Percentiles rank a stretch among this genome's conserved stretches.
Conservation (phyloP, 2,329 filamentous ascomycete genomes). For the Mariannaea elegans region DNA sequence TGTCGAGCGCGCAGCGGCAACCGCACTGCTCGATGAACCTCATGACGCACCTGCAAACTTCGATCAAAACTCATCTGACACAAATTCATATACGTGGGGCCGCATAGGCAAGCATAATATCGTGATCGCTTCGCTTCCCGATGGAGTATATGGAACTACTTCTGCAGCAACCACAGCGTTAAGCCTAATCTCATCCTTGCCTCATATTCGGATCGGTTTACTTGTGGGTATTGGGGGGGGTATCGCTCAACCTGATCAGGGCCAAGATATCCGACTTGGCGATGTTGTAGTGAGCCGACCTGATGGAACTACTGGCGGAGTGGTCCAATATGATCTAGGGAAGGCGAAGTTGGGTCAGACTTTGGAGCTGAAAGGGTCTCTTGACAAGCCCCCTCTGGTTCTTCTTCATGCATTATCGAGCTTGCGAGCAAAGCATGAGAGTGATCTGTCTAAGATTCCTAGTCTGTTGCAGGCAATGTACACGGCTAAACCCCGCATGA, state of each 20-base stretch:
- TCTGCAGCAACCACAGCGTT: slow-evolving; percentile 27
- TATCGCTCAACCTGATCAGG: background rate
- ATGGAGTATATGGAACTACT: slow-evolving; percentile 25
- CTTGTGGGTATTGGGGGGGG: slow-evolving; percentile 54
- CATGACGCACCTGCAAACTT: slow-evolving; percentile 22
- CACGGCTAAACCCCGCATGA: too few relatives aligned
- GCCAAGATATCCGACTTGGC: slow-evolving; percentile 36
- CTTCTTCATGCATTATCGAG: too few relatives aligned
- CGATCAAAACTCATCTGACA: slow-evolving; percentile 24
- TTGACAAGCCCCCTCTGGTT: too few relatives aligned
- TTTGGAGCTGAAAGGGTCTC: too few relatives aligned
- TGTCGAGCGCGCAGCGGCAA: slow-evolving; percentile 37
- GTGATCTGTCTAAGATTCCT: too few relatives aligned
- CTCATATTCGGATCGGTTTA: slow-evolving; percentile 29
- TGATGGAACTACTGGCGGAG: too few relatives aligned
- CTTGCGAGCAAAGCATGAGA: too few relatives aligned
- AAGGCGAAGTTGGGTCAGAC: too few relatives aligned
- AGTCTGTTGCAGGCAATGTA: too few relatives aligned
- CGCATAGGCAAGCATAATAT: slow-evolving; percentile 37
- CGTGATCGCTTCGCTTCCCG: slow-evolving; percentile 35
- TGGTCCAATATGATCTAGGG: too few relatives aligned
- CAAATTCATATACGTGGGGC: slow-evolving; percentile 40
- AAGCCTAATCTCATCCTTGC: slow-evolving; percentile 25
- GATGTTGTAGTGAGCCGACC: too few relatives aligned
- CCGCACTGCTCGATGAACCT: slow-evolving; percentile 36